Conservation (phyloP, 164 flowering plant species). For the Sextonia rubra region DNA sequence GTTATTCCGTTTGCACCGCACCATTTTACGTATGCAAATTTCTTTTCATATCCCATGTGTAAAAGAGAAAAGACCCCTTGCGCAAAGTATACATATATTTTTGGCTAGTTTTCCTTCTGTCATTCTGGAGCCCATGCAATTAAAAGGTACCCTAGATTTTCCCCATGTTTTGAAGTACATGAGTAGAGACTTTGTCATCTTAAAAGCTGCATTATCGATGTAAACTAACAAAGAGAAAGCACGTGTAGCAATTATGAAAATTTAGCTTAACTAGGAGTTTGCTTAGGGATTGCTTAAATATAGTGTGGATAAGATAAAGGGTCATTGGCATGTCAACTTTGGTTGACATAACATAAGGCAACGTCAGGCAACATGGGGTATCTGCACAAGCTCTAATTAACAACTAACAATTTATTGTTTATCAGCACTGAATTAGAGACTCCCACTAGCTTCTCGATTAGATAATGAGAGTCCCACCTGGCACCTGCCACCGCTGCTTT, state of each 20-base stretch:
- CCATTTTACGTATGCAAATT: too few species aligned
- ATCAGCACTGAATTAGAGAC: neutral
- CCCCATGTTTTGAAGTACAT: too few species aligned
- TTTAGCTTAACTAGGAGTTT: neutral
- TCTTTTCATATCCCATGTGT: too few species aligned
- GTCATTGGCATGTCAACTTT: neutral
- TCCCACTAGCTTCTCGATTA: neutral
- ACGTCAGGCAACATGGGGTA: neutral
- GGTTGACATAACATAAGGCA: neutral
- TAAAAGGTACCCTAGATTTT: too few species aligned
- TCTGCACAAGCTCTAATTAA: neutral
- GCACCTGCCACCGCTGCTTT: neutral
- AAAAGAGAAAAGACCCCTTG: too few species aligned
- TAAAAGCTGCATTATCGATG: neutral
- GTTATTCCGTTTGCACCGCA: too few species aligned
- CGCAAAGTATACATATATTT: too few species aligned
- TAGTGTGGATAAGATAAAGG: neutral
- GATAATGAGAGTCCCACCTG: neutral
- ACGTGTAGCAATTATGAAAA: neutral
- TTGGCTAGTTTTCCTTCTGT: too few species aligned
- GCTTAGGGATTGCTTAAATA: neutral
- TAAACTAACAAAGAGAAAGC: neutral
- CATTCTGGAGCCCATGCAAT: too few species aligned
- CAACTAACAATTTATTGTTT: neutral
- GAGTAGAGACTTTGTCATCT: too few species aligned